phyloP scores from a whole-genome alignment of 495 filamentous ascomycete genomes.

The Staphylotrichum longicolle region DNA sequence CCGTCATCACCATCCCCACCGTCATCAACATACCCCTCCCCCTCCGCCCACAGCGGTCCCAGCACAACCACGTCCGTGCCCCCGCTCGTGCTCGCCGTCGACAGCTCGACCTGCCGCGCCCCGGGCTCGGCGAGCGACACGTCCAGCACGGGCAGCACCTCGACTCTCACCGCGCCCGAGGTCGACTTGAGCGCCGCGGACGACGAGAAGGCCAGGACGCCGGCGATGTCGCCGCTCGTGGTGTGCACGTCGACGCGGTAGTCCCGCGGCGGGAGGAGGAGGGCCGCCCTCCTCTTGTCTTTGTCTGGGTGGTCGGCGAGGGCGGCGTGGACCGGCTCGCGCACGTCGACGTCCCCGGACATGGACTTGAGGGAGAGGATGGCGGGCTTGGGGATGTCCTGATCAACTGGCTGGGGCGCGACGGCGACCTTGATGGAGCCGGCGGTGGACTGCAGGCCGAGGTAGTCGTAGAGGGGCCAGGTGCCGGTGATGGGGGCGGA shows the following conservation, averaged over 20 bases:
- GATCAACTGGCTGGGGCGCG: constrained; percentile 33
- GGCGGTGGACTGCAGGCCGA: constrained; percentile 38
- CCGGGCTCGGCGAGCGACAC: neutral
- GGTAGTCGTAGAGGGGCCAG: constrained; percentile 46
- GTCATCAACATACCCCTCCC: neutral
- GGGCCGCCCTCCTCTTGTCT: too few relatives aligned
- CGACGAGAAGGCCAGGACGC: constrained; percentile 33
- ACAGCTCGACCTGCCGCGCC: constrained; percentile 18
- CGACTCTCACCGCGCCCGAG: constrained; percentile 30
- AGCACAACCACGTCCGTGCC: constrained; percentile 29
- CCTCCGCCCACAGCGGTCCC: constrained; percentile 38
- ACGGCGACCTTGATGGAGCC: constrained; percentile 40
- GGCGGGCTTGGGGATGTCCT: constrained; percentile 33
- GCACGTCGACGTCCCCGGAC: constrained; percentile 38
- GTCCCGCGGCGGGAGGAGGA: constrained; percentile 41
- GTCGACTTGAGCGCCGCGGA: constrained; percentile 27
- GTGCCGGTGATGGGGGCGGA: constrained; percentile 39
- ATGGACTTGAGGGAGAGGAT: constrained; percentile 34
- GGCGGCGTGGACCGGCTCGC: constrained; percentile 35
- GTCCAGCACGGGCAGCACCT: constrained; percentile 41
- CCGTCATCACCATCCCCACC: neutral
- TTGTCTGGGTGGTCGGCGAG: neutral
- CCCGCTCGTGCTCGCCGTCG: constrained; percentile 40
- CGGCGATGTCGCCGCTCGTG: constrained; percentile 36
- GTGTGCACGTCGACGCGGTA: constrained; percentile 43